Evolutionary conservation across 345 rosid species (phyloP), one percentile per base, ranked within the genome.

Genomic region (Lumnitzera littorea): DNA sequence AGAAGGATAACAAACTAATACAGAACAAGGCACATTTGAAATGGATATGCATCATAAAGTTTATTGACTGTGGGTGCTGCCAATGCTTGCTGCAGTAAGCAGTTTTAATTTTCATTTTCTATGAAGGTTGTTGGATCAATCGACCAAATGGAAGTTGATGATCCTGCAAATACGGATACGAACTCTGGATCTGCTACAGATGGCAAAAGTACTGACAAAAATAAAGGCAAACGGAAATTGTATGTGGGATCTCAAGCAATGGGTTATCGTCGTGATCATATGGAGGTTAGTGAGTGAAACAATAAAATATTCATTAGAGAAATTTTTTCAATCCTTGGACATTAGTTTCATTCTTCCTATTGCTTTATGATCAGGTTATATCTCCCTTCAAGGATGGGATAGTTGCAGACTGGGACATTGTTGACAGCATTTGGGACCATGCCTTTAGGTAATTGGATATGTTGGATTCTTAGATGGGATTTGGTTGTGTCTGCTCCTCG

Each of bases 391-490:
- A 87, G 80, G 94, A 91, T 76, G 99, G 99, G 59, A 54, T 91
- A 41, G 96, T 95, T 60, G 91, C 76, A 41, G 98, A 91, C 54
- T 95, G 99, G 98, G 99, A 91, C 69, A 78, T 86, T 50, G 96
- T 91, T 60, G 99, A 95, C 70, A 84, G 67, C 62, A 85, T 95
- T 70, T 95, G 99, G 99, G 98, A 95, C 55, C 98, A 95, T 77
- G 94, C 99, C 72, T 84, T 91, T 63, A 80, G 78, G 98, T 88
- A 74, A 73, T 25, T 47, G 23, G 29, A 36, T 15, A 12, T 54
- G 48, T 36, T 24, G 29, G 17, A 9, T 14, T n/a, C 48, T 62
- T 27, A n/a, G 43, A 36, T 36, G 11, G 46, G 15, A 41, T 41
- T 23, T 57, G 60, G 25, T 57, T 57, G 60, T 25, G 16, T 41